Evolutionary conservation across 306 rosid species (phyloP).

Genomic region (Prunus persica): Prunus_persica_NCBIv2 NC_034014.1:26722001-26722500

Average conservation of each 20-base stretch:
- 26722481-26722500: background rate
- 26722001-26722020: too few relatives aligned
- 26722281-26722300: too few relatives aligned
- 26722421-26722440: background rate
- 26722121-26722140: conserved; percentile 5
- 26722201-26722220: conserved; percentile 75
- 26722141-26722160: conserved; percentile 64
- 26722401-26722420: background rate
- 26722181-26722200: conserved; percentile 53
- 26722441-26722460: background rate
- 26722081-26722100: background rate
- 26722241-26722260: conserved; percentile 23
- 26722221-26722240: conserved; percentile 70
- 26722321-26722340: background rate
- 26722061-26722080: background rate
- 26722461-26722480: background rate
- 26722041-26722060: too few relatives aligned
- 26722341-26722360: background rate
- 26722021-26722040: too few relatives aligned
- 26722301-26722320: background rate
- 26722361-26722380: background rate
- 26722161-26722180: conserved; percentile 7
- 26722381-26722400: background rate
- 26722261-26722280: background rate
- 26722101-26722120: too few relatives aligned